Conservation (phyloP, 148 eudicot species). For the Nyssa sinensis region DNA sequence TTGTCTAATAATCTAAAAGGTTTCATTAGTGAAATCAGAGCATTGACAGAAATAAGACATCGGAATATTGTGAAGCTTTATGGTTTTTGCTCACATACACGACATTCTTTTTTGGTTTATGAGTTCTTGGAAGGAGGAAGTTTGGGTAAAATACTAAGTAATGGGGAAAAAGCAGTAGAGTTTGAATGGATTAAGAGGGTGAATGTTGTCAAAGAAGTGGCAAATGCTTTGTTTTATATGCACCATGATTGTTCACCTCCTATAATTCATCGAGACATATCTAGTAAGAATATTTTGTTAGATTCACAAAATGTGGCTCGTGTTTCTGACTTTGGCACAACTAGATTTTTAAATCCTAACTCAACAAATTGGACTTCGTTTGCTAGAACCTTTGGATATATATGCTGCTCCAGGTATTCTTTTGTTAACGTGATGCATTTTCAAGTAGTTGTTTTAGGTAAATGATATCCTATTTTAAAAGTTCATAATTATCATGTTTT, state of each 20-base stretch:
- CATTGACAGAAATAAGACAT: not conserved
- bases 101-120: not conserved
- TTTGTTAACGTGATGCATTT: not conserved
- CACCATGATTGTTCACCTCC: not conserved
- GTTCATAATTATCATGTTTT: no score
- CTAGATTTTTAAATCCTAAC: not conserved
- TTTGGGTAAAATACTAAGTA: not conserved
- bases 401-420: not conserved
- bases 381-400: not conserved
- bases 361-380: not conserved
- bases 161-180: not conserved
- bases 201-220: not conserved
- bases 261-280: not conserved
- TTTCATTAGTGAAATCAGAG: not conserved
- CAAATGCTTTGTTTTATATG: not conserved
- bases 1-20: not conserved
- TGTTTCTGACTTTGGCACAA: not conserved
- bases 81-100: not conserved
- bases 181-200: not conserved
- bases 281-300: not conserved
- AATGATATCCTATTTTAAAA: no score
- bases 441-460: no score
- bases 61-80: not conserved
- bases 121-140: conserved; percentile 3
- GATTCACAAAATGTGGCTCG: not conserved